Evolutionary conservation across 257 asterid species (phyloP), one percentile per base, ranked within the genome.

Genomic region (Prunella vulgaris): DNA sequence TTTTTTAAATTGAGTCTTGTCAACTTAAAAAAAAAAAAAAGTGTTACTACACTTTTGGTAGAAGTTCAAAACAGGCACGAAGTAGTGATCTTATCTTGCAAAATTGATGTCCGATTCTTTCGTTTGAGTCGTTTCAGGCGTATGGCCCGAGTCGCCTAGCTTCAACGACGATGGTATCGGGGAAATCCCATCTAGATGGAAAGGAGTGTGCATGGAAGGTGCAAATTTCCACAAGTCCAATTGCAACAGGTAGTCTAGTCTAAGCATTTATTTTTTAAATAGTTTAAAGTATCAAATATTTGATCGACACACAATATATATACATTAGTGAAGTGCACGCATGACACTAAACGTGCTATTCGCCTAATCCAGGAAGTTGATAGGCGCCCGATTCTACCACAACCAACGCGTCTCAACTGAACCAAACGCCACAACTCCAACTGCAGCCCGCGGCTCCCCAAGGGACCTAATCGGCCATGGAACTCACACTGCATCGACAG

Each of bases 61-160:
- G n/a, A n/a, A n/a, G n/a, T n/a, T n/a, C n/a, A n/a, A n/a, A n/a
- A n/a, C n/a, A n/a, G n/a, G n/a, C n/a, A n/a, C n/a, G 17, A 14
- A 46, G 56, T 21, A 25, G 38, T 53, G 27, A 17, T 21, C 60
- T 53, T 21, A 53, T 53, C 60, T 22, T 54, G 35, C 20, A n/a
- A 44, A 44, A 44, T 20, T 44, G 52, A 44, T 14, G 52, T 21
- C 32, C 37, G 37, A 2, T 5, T 32, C 37, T 5, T 28, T 28
- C 3, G 60, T 15, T 49, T 52, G 61, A 48, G 5, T 60, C 56
- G 66, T 71, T 74, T 70, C 67, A 90, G 96, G 97, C 8, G 76
- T 90, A 82, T 88, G 96, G 96, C 96, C 97, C 2, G 97, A 88
- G 76, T 88, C 96, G 9, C 84, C 86, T 5, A 85, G 96, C 69